A percentile compares a stretch with the other conserved stretches of the same genome.
These are phyloP conservation scores for Plasmopara muralis DNA, from an alignment of 352 stramenopile genomes.

Conservation along the genomic window DNA sequence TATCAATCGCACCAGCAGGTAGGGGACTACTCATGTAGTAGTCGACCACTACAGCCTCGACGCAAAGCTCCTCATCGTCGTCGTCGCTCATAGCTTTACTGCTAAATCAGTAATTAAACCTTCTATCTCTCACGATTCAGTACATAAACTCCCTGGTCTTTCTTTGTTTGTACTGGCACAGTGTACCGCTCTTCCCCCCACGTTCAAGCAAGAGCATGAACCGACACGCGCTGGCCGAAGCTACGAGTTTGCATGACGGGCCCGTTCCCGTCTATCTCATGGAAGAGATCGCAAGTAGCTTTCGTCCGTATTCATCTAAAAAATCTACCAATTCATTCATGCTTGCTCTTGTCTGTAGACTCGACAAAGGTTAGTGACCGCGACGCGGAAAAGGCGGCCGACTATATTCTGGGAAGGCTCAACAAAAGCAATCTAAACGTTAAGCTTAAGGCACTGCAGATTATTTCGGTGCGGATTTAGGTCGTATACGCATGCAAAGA, in stretches of 20 bases:
- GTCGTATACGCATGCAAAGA: background rate
- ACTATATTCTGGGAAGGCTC: constrained; percentile 68
- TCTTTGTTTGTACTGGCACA: constrained; percentile 3
- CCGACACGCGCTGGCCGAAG: constrained; percentile 68
- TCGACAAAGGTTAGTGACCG: constrained; percentile 52
- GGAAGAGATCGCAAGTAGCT: constrained; percentile 68
- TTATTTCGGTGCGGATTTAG: constrained; percentile 56
- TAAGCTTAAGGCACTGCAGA: constrained; percentile 81
- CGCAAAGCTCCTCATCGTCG: constrained; percentile 28
- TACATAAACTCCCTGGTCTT: background rate
- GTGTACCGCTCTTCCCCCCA: constrained; percentile 14
- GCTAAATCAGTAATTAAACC: background rate
- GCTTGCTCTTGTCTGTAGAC: constrained; percentile 22
- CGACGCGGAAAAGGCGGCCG: constrained; percentile 71
- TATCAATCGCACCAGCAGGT: constrained; percentile 33
- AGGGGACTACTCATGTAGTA: constrained; percentile 74
- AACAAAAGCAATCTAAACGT: constrained; percentile 82
- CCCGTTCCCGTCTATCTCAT: constrained; percentile 79
- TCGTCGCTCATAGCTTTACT: no score
- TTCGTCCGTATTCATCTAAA: background rate
- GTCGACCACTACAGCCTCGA: constrained; percentile 77
- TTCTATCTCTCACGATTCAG: background rate
- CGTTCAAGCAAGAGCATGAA: constrained; percentile 43
- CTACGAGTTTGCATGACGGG: constrained; percentile 78
- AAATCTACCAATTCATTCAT: background rate